phyloP scores from a whole-genome alignment of 2,329 filamentous ascomycete genomes.

The Cytospora leucostoma region DNA sequence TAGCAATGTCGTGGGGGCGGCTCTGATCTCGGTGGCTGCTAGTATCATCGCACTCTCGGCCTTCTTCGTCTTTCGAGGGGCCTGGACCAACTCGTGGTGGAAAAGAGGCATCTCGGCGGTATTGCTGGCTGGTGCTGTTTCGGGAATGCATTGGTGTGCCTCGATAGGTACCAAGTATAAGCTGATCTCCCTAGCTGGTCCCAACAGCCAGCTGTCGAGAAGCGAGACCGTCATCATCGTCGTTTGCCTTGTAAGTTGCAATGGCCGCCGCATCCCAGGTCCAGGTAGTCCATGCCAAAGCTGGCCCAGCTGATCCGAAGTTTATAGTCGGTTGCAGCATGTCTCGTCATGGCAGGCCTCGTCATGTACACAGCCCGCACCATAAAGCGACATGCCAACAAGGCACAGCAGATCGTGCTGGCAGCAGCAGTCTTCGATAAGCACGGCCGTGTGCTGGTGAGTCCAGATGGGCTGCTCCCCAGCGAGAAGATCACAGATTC shows the following conservation, averaged over 20 bases:
- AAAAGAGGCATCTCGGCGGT: slow-evolving; percentile 67
- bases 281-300: neutral
- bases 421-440: slow-evolving; percentile 68
- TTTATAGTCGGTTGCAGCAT: slow-evolving; percentile 62
- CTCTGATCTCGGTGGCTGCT: slow-evolving; percentile 70
- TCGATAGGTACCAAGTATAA: slow-evolving; percentile 70
- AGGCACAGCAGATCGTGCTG: slow-evolving; percentile 61
- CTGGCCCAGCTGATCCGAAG: slow-evolving; percentile 21
- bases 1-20: slow-evolving; percentile 66
- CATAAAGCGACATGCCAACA: slow-evolving; percentile 55
- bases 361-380: slow-evolving; percentile 56
- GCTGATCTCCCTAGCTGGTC: slow-evolving; percentile 49
- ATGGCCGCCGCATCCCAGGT: slow-evolving; percentile 1
- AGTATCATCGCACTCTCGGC: slow-evolving; percentile 70
- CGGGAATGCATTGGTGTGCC: slow-evolving; percentile 86
- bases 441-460: slow-evolving; percentile 67
- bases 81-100: slow-evolving; percentile 80
- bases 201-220: slow-evolving; percentile 50
- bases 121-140: slow-evolving; percentile 72
- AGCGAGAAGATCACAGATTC: slow-evolving; percentile 77
- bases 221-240: slow-evolving; percentile 74
- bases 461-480: slow-evolving; percentile 68
- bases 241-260: slow-evolving; percentile 61
- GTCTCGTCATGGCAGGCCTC: slow-evolving; percentile 58
- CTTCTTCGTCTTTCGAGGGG: slow-evolving; percentile 75